phyloP scores from a whole-genome alignment of 805 yeast species.

The Gaillardinia entomophila region DNA sequence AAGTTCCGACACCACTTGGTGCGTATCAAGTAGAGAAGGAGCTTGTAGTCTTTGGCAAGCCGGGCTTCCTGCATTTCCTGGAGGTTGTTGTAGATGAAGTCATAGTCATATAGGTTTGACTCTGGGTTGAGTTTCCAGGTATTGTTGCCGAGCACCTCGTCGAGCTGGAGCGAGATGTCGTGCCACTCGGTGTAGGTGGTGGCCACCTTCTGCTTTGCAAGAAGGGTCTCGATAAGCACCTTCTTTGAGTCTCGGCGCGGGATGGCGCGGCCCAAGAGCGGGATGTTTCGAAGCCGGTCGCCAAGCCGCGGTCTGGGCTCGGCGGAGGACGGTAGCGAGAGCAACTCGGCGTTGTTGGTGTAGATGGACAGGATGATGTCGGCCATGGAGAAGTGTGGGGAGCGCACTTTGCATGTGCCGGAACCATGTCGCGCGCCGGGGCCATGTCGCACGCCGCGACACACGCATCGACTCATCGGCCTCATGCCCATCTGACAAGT shows the following conservation, averaged over 20 bases:
- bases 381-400: neutral
- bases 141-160: slow-evolving; percentile 55
- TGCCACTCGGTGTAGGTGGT: slow-evolving; percentile 60
- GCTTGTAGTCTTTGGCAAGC: slow-evolving; percentile 46
- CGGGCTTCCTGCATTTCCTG: slow-evolving; percentile 58
- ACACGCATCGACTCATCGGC: no score
- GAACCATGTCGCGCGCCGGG: no score
- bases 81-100: slow-evolving; percentile 48
- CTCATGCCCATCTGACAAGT: no score
- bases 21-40: slow-evolving; percentile 66
- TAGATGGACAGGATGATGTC: neutral
- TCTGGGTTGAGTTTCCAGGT: slow-evolving; percentile 65
- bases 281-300: neutral
- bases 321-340: no score
- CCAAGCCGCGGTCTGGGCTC: no score
- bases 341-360: neutral
- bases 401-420: no score
- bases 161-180: slow-evolving; percentile 56
- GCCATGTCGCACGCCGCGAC: no score
- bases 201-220: slow-evolving; percentile 28
- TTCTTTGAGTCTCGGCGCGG: slow-evolving; percentile 14
- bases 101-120: slow-evolving; percentile 69
- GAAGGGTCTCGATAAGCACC: slow-evolving; percentile 13
- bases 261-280: neutral
- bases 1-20: slow-evolving; percentile 82